Percentiles rank a stretch among this genome's conserved stretches.
phyloP scores from a whole-genome alignment of 2,329 filamentous ascomycete species.

The Fragosphaeria purpurea region DNA sequence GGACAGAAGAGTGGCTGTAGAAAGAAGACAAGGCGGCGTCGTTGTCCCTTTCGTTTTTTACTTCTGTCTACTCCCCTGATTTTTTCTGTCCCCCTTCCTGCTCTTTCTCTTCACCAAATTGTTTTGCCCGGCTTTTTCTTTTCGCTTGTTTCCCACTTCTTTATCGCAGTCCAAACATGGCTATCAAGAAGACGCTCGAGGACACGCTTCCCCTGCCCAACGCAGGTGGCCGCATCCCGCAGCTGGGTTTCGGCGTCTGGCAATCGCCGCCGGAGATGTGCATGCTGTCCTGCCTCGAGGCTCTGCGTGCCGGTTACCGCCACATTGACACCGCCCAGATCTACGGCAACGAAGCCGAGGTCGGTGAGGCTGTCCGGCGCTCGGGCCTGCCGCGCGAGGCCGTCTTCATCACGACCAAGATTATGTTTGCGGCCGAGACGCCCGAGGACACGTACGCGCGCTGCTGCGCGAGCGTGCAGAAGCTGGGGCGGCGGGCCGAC shows the following conservation, averaged over 20 bases:
- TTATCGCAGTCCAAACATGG: too few species aligned
- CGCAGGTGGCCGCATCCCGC: background rate
- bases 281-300: slow-evolving; percentile 37
- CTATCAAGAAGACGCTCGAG: too few species aligned
- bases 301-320: slow-evolving; percentile 39
- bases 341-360: slow-evolving; percentile 52
- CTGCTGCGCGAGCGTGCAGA: slow-evolving; percentile 51
- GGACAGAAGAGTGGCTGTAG: too few species aligned
- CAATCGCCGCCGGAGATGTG: slow-evolving; percentile 26
- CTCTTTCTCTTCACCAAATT: too few species aligned
- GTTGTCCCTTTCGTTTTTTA: too few species aligned
- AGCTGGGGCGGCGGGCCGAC: slow-evolving; percentile 52
- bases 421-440: slow-evolving; percentile 54
- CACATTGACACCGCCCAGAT: slow-evolving; percentile 53
- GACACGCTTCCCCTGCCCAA: background rate
- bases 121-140: too few species aligned
- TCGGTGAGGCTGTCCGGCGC: slow-evolving; percentile 45
- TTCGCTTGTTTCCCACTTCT: too few species aligned
- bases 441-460: slow-evolving; percentile 55
- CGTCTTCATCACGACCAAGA: slow-evolving; percentile 56
- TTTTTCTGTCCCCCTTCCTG: too few species aligned
- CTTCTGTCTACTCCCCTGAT: too few species aligned
- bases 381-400: slow-evolving; percentile 41
- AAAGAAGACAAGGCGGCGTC: too few species aligned
- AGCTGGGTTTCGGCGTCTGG: slow-evolving; percentile 29